Evolutionary conservation across 108 stramenopile species (phyloP), one percentile per base, ranked within the genome.

Genomic region (Conticribra weissflogii): DNA sequence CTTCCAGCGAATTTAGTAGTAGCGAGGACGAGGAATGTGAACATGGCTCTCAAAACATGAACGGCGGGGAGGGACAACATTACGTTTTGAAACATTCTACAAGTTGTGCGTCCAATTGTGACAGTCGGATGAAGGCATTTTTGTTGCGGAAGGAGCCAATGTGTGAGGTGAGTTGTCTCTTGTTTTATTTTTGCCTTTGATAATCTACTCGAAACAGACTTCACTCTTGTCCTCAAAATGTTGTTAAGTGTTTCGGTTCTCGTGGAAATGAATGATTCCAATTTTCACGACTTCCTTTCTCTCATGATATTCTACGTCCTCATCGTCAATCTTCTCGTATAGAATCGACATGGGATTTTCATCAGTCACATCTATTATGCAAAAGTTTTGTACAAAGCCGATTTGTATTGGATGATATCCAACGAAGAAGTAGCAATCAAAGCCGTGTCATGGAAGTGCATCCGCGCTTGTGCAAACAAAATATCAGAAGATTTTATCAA

Each of bases 371-470:
- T 78, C 27, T 71, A 46, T 12, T 60, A 66, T 22, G 77, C 77
- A 0, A 59, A 8, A 47, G 57, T 63, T 17, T 54, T 78, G 19
- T 51, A 70, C 27, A 68, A 71, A 65, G 56, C 57, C 1, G 77
- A 78, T 46, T 49, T 78, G 28, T 32, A 60, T 47, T 78, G 77
- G 77, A 31, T 54, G 17, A 29, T 46, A 46, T 54, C 74, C 8
- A 50, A 66, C 36, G 52, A 60, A 45, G 60, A 54, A 65, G 68
- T 78, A 2, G 77, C 77, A 34, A 60, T 78, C 24, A 78, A 78
- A 48, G 17, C 57, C 23, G 59, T 78, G 16, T 71, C 69, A n/a
- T 78, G 68, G 64, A 22, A 29, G 54, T 41, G 34, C 45, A 66
- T 78, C 5, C 63, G 58, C 0, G 63, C 55, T 0, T 36, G 44